Evolutionary conservation across 2,329 filamentous ascomycete species (phyloP).

Genomic region (Cercospora janseana): DNA sequence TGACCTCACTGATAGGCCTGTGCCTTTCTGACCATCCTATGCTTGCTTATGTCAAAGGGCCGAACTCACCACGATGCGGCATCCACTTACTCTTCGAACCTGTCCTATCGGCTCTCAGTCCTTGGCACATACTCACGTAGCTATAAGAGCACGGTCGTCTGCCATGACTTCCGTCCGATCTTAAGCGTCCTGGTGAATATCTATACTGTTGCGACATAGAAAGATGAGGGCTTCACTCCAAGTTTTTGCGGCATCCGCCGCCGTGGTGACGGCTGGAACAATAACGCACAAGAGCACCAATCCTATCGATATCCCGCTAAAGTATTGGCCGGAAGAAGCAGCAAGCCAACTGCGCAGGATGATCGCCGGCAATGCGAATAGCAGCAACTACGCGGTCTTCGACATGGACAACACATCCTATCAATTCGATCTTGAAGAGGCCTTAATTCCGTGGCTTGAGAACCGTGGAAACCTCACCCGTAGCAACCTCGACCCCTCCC

Average conservation of each 20-base stretch:
- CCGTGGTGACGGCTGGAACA: not conserved
- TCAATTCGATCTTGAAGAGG: conserved; percentile 46
- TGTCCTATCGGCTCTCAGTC: conserved; percentile 4
- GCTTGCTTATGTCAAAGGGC: not conserved
- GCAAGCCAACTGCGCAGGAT: conserved; percentile 21
- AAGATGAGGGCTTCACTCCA: conserved; percentile 5
- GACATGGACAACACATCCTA: conserved; percentile 52
- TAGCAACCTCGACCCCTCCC: conserved; percentile 43
- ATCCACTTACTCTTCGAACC: not conserved
- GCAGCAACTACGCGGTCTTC: conserved; percentile 27
- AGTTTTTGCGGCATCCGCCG: conserved; percentile 4
- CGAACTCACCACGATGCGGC: not conserved
- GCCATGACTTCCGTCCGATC: not conserved
- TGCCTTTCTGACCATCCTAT: not conserved
- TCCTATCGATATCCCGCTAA: conserved; percentile 9
- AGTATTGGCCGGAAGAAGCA: conserved; percentile 23
- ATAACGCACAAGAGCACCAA: not conserved
- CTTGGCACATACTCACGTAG: not conserved
- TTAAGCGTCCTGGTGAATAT: too few species aligned
- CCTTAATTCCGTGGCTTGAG: conserved; percentile 47
- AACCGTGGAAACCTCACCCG: conserved; percentile 45
- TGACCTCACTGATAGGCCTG: conserved; percentile 13
- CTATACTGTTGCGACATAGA: not conserved
- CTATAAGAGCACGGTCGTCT: conserved; percentile 3
- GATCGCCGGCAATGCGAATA: conserved; percentile 25